Conservation (phyloP, 2,329 filamentous ascomycete genomes). For the Coniosporium tulheliwenetii region DNA sequence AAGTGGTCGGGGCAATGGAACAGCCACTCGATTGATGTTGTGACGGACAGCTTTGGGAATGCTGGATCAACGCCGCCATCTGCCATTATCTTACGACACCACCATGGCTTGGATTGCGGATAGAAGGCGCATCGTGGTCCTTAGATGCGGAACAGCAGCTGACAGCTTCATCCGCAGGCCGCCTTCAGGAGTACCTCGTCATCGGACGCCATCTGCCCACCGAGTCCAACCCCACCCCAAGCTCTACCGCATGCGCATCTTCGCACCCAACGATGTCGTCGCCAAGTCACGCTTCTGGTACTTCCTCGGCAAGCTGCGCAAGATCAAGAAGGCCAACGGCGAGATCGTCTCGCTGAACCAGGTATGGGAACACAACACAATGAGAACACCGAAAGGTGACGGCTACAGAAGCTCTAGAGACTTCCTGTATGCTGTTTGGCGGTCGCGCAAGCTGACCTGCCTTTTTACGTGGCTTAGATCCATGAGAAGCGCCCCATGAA, state of each 20-base stretch:
- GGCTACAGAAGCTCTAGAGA: conserved; percentile 4
- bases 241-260: conserved; percentile 99
- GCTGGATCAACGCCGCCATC: too few species aligned
- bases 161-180: conserved; percentile 48
- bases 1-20: too few species aligned
- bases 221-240: conserved; percentile 91
- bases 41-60: too few species aligned
- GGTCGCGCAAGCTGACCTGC: not conserved
- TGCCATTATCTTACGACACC: not conserved
- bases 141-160: conserved; percentile 5
- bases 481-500: conserved; percentile 97
- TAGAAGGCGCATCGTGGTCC: too few species aligned
- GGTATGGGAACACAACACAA: conserved; percentile 43
- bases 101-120: not conserved
- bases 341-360: conserved; percentile 96
- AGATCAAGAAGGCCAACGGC: conserved; percentile 99
- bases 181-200: conserved; percentile 99
- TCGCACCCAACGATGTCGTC: conserved; percentile 92
- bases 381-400: conserved; percentile 3
- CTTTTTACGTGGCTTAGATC: conserved; percentile 43
- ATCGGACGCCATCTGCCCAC: conserved; percentile 98
- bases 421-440: not conserved
- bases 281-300: conserved; percentile 99
- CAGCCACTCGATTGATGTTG: too few species aligned
- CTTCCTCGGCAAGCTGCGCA: conserved; percentile 97